A percentile compares a stretch with the other conserved stretches of the same genome.
These are phyloP conservation scores for Neolentinus lepideus DNA, from an alignment of 1,284 basidiomycete species.

Conservation along the genomic window DNA sequence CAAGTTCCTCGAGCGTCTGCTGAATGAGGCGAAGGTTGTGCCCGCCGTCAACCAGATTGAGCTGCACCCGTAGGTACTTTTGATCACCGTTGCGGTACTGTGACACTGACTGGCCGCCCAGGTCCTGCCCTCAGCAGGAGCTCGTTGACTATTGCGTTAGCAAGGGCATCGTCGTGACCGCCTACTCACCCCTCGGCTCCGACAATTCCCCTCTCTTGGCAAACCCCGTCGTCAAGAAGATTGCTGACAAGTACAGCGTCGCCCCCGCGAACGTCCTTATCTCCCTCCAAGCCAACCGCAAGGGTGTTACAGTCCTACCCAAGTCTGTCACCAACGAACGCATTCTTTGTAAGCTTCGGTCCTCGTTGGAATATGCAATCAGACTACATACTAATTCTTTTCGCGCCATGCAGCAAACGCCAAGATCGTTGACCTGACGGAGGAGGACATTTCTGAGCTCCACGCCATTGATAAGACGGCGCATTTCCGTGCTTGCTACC, in stretches of 20 bases:
- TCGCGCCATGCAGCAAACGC: constrained; percentile 34
- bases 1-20: constrained; percentile 48
- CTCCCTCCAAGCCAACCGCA: constrained; percentile 59
- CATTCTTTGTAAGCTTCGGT: constrained; percentile 34
- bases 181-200: constrained; percentile 76
- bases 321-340: constrained; percentile 59
- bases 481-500: constrained; percentile 57
- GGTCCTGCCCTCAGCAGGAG: constrained; percentile 57
- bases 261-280: constrained; percentile 52
- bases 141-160: constrained; percentile 51
- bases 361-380: neutral
- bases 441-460: constrained; percentile 50
- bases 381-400: neutral
- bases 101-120: constrained; percentile 18
- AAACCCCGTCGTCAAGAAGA: constrained; percentile 44
- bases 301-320: constrained; percentile 41
- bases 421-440: constrained; percentile 47
- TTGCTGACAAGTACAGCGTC: constrained; percentile 48
- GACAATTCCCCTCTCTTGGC: constrained; percentile 65
- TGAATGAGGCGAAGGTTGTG: constrained; percentile 52
- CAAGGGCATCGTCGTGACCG: constrained; percentile 63
- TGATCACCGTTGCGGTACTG: neutral
- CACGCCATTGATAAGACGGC: constrained; percentile 46
- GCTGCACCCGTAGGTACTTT: constrained; percentile 54
- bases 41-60: constrained; percentile 84